These are phyloP conservation scores for Asterophora lycoperdoides DNA, from an alignment of 768 basidiomycete species.

Conservation along the genomic window DNA sequence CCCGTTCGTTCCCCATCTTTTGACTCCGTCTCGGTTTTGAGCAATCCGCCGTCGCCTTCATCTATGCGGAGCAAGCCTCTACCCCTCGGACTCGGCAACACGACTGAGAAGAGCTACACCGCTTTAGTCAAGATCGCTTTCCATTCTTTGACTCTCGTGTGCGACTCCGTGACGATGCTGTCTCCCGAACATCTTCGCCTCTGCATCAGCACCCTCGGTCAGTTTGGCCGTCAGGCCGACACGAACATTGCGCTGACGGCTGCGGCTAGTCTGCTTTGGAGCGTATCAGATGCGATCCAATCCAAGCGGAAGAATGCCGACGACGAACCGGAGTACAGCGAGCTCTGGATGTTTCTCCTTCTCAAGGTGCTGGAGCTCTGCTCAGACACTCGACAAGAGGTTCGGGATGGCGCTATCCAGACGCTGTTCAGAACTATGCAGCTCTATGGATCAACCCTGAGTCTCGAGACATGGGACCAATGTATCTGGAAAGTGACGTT, in stretches of 20 bases:
- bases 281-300: conserved; percentile 93
- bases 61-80: conserved; percentile 34
- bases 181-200: conserved; percentile 77
- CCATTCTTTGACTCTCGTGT: conserved; percentile 89
- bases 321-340: conserved; percentile 70
- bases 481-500: conserved; percentile 91
- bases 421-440: conserved; percentile 93
- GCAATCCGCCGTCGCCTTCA: conserved; percentile 35
- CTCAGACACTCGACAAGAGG: conserved; percentile 79
- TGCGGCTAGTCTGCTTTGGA: conserved; percentile 91
- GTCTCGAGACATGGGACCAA: conserved; percentile 79
- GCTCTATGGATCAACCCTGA: conserved; percentile 85
- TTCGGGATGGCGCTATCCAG: conserved; percentile 90
- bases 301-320: conserved; percentile 64
- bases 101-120: conserved; percentile 66
- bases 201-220: conserved; percentile 87
- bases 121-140: conserved; percentile 88
- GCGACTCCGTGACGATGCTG: conserved; percentile 84
- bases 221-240: conserved; percentile 89
- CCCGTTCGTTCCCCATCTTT: conserved; percentile 30
- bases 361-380: conserved; percentile 80
- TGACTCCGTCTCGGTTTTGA: conserved; percentile 38
- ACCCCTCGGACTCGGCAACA: conserved; percentile 49
- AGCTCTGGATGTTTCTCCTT: conserved; percentile 92
- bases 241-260: conserved; percentile 96